A percentile compares a stretch with the other conserved stretches of the same genome.
phyloP scores from a whole-genome alignment of 139 green algal genomes.

The Astrephomene gubernaculifera region DNA sequence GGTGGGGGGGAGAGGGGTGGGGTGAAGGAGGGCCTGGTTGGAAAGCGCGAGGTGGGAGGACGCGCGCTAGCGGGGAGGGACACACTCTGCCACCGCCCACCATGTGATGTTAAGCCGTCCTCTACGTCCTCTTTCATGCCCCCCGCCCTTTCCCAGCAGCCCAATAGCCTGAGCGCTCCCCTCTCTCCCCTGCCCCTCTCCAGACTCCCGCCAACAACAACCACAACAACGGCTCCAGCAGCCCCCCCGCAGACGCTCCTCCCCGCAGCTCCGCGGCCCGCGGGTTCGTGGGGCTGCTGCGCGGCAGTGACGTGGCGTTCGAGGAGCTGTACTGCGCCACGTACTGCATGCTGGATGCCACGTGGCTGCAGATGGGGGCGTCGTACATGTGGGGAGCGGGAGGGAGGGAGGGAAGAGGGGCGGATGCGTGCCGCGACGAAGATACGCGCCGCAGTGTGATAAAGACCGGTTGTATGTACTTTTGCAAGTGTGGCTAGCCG shows the following conservation, averaged over 20 bases:
- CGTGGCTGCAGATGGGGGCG: conserved; percentile 63
- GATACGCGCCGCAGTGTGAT: conserved; percentile 3
- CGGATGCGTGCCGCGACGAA: too few relatives aligned
- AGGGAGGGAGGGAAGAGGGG: too few relatives aligned
- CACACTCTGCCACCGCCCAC: too few relatives aligned
- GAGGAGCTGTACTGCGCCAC: conserved; percentile 71
- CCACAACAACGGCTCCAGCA: neutral
- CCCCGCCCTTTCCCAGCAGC: too few relatives aligned
- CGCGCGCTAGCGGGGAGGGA: neutral
- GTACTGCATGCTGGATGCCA: conserved; percentile 73
- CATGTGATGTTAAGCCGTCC: too few relatives aligned
- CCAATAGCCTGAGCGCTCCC: too few relatives aligned
- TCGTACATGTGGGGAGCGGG: conserved; percentile 47
- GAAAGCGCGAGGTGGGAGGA: neutral
- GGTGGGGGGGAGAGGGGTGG: conserved; percentile 17
- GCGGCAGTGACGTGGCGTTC: conserved; percentile 56
- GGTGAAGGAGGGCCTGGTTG: neutral
- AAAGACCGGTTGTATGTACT: neutral
- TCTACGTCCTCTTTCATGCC: too few relatives aligned
- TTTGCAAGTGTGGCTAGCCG: neutral
- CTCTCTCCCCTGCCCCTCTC: neutral
- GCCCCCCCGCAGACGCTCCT: too few relatives aligned
- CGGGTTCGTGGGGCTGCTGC: conserved; percentile 65
- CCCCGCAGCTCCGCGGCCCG: conserved; percentile 34
- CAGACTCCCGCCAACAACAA: too few relatives aligned